Percentiles rank a stretch among this genome's conserved stretches.
These are phyloP conservation scores for Aspergillus ochraceoroseus DNA, from an alignment of 2,329 filamentous ascomycete species.

Conservation along the genomic window DNA sequence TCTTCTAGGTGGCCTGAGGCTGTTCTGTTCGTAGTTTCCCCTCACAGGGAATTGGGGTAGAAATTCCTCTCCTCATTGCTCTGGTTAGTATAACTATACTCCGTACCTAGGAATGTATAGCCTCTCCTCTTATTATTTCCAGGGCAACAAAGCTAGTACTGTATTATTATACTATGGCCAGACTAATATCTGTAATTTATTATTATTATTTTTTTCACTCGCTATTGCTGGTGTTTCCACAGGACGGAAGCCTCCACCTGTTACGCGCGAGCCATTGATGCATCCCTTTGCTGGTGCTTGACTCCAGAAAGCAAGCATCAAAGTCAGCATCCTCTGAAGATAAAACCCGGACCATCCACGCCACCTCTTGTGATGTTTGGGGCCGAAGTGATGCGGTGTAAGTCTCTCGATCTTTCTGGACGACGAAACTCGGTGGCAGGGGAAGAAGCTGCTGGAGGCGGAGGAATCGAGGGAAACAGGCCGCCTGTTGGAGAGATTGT, in stretches of 20 bases:
- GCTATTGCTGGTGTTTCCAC: background rate
- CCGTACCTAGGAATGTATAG: too few relatives aligned
- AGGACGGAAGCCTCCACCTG: background rate
- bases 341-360: background rate
- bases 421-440: background rate
- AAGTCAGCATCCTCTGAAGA: background rate
- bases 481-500: background rate
- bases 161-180: too few relatives aligned
- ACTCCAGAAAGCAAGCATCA: background rate
- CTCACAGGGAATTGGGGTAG: constrained; percentile 33
- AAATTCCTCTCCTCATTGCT: background rate
- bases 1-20: constrained; percentile 19
- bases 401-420: background rate
- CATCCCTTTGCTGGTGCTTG: background rate
- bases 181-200: too few relatives aligned
- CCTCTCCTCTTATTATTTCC: too few relatives aligned
- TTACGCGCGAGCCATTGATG: background rate
- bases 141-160: too few relatives aligned
- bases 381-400: background rate
- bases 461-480: background rate
- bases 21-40: constrained; percentile 20
- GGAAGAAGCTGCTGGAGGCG: background rate
- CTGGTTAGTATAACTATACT: background rate
- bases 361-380: background rate
- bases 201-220: too few relatives aligned